A percentile compares a stretch with the other conserved stretches of the same genome.
phyloP scores from a whole-genome alignment of 2,329 filamentous ascomycete genomes.

The Hypoxylon sp. region DNA sequence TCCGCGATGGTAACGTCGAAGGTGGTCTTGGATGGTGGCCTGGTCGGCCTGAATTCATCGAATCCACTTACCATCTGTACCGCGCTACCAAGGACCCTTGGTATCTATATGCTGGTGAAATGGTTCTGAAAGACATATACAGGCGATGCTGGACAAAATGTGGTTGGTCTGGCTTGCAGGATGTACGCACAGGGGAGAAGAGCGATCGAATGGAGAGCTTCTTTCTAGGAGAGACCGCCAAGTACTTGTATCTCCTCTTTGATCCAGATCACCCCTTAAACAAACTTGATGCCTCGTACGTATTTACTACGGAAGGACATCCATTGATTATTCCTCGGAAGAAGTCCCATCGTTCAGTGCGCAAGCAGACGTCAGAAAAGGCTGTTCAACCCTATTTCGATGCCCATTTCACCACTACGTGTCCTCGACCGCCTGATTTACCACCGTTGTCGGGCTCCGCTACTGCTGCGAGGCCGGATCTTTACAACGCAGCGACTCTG shows the following conservation, averaged over 20 bases:
- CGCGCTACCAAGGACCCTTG: conserved; percentile 93
- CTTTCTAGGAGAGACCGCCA: conserved; percentile 95
- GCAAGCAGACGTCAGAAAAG: conserved; percentile 46
- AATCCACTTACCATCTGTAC: conserved; percentile 97
- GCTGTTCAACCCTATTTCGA: conserved; percentile 59
- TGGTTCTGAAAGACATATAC: conserved; percentile 91
- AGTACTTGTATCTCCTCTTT: conserved; percentile 95
- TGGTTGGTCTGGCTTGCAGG: conserved; percentile 92
- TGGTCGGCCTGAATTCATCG: conserved; percentile 94
- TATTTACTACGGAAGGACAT: conserved; percentile 97
- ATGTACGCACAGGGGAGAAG: conserved; percentile 86
- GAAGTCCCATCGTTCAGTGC: conserved; percentile 48
- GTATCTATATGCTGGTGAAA: conserved; percentile 96
- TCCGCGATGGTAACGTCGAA: conserved; percentile 86
- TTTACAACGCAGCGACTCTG: conserved; percentile 91
- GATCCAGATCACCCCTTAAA: conserved; percentile 90
- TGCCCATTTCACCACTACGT: conserved; percentile 70
- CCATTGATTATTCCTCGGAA: conserved; percentile 84
- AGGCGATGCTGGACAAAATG: conserved; percentile 90
- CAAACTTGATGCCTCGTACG: conserved; percentile 85
- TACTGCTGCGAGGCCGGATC: conserved; percentile 82
- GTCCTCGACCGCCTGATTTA: conserved; percentile 72
- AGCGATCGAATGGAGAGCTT: conserved; percentile 99
- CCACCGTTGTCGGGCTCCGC: conserved; percentile 82
- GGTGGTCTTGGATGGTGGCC: conserved; percentile 94